phyloP scores from a whole-genome alignment of 331 rosid genomes.

The Pyrus hybrid region DNA sequence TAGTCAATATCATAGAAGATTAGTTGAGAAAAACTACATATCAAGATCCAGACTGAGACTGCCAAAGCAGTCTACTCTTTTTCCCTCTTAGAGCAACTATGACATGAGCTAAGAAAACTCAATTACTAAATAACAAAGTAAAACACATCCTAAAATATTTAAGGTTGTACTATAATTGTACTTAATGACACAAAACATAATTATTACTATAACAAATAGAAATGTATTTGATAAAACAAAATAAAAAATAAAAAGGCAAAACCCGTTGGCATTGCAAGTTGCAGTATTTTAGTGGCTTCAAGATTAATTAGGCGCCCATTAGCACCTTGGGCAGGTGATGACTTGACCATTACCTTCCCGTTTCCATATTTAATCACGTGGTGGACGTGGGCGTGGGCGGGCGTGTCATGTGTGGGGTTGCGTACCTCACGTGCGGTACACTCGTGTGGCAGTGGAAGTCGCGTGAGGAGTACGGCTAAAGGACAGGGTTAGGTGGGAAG shows the following conservation, averaged over 20 bases:
- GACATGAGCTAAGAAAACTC: neutral
- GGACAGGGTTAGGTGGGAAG: constrained; percentile 18
- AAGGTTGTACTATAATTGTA: neutral
- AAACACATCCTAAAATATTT: neutral
- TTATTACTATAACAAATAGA: neutral
- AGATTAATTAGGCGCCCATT: neutral
- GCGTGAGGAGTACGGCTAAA: constrained; percentile 31
- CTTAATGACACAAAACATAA: neutral
- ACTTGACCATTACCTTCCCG: neutral
- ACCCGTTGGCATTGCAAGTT: neutral
- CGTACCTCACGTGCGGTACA: constrained; percentile 22
- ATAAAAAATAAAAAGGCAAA: neutral
- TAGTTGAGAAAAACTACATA: too few relatives aligned
- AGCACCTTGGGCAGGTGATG: constrained; percentile 2
- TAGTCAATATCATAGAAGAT: neutral
- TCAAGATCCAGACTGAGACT: fast-evolving
- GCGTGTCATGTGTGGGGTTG: too few relatives aligned
- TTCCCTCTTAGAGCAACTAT: neutral
- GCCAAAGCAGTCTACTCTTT: neutral
- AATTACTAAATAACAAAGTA: neutral
- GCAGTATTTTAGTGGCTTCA: neutral
- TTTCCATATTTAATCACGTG: neutral
- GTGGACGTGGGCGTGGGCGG: constrained; percentile 2
- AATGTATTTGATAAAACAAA: too few relatives aligned
- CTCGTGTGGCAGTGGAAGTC: constrained; percentile 18